Evolutionary conservation across 1,284 basidiomycete species (phyloP).

Genomic region (Phylloporus sp.): DNA sequence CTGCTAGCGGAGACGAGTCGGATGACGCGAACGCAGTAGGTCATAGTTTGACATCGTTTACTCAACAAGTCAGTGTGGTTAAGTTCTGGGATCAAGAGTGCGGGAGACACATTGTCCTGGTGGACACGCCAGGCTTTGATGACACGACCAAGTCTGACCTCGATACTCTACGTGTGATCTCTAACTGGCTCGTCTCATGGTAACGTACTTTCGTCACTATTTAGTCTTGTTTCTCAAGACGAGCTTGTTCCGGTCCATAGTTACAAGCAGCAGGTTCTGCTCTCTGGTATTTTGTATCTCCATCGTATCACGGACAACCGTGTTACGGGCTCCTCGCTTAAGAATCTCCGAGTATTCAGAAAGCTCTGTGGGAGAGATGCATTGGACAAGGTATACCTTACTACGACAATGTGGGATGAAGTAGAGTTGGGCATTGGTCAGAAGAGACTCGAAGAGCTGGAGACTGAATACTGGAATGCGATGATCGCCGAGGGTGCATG

Average conservation of each 20-base stretch:
- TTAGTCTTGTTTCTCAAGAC: not conserved
- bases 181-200: conserved; percentile 30
- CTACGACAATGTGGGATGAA: conserved; percentile 33
- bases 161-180: conserved; percentile 34
- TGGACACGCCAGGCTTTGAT: conserved; percentile 35
- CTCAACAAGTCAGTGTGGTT: conserved; percentile 19
- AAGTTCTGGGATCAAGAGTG: conserved; percentile 15
- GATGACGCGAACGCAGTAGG: conserved; percentile 12
- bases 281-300: conserved; percentile 57
- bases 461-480: not conserved
- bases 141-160: conserved; percentile 26
- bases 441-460: conserved; percentile 17
- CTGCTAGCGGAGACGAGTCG: conserved; percentile 28
- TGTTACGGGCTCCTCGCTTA: conserved; percentile 50
- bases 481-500: no score
- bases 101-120: conserved; percentile 18
- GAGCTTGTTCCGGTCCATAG: conserved; percentile 26
- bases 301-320: conserved; percentile 58
- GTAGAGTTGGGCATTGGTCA: conserved; percentile 8
- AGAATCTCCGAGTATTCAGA: conserved; percentile 43
- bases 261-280: conserved; percentile 37
- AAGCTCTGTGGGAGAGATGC: conserved; percentile 12
- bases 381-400: conserved; percentile 15
- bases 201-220: not conserved
- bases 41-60: conserved; percentile 26